Conservation (phyloP, 2,329 filamentous ascomycete species). For the Pseudocercospora fijiensis region DNA sequence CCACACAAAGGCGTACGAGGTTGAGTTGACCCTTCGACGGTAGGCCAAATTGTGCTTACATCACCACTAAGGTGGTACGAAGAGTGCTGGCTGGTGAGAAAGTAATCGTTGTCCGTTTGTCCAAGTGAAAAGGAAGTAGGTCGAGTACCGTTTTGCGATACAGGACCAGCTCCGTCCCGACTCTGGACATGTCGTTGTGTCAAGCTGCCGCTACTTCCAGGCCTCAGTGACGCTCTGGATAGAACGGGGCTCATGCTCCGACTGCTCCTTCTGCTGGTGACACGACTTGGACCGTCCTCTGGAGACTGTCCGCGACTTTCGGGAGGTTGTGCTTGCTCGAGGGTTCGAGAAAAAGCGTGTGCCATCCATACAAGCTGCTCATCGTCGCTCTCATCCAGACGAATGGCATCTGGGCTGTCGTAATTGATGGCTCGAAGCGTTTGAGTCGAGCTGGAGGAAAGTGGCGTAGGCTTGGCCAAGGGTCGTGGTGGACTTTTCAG, state of each 20-base stretch:
- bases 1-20: background rate
- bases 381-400: constrained; percentile 3
- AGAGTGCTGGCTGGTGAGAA: background rate
- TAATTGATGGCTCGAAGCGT: background rate
- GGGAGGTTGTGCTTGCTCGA: background rate
- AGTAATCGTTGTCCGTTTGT: background rate
- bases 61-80: background rate
- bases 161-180: constrained; percentile 6
- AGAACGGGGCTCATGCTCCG: background rate
- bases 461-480: background rate
- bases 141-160: background rate
- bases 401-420: background rate
- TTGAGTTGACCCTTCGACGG: background rate
- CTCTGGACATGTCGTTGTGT: background rate
- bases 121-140: background rate
- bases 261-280: constrained; percentile 4
- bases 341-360: background rate
- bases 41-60: background rate
- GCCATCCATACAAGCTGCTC: constrained; percentile 4
- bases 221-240: background rate
- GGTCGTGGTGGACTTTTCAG: background rate
- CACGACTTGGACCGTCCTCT: constrained; percentile 12
- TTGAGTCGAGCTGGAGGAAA: background rate
- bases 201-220: constrained; percentile 7
- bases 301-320: constrained; percentile 1